Conservation (phyloP, 2,329 filamentous ascomycete genomes). For the Penicillium sp. region DNA sequence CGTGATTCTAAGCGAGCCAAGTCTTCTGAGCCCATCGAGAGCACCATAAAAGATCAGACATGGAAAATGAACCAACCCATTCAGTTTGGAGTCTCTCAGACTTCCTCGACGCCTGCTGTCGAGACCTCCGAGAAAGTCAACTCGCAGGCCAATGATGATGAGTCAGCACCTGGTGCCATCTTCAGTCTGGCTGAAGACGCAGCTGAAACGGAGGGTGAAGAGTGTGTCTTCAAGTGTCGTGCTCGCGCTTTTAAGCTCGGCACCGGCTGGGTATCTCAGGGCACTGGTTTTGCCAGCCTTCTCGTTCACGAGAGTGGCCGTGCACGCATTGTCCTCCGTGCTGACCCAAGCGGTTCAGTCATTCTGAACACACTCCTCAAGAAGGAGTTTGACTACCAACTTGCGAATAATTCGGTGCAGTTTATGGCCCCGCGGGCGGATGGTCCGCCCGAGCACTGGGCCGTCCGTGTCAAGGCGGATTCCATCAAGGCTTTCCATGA, state of each 20-base stretch:
- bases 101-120: slow-evolving; percentile 17
- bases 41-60: slow-evolving; percentile 42
- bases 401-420: slow-evolving; percentile 48
- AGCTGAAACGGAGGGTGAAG: slow-evolving; percentile 71
- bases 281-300: slow-evolving; percentile 69
- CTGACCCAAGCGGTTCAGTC: slow-evolving; percentile 72
- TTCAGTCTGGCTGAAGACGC: slow-evolving; percentile 66
- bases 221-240: slow-evolving; percentile 66
- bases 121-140: slow-evolving; percentile 27
- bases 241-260: slow-evolving; percentile 67
- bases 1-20: slow-evolving; percentile 21
- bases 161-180: slow-evolving; percentile 50
- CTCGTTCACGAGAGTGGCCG: slow-evolving; percentile 71
- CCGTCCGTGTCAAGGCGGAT: slow-evolving; percentile 63
- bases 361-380: slow-evolving; percentile 70
- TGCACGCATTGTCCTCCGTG: slow-evolving; percentile 68
- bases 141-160: slow-evolving; percentile 27
- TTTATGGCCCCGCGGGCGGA: slow-evolving; percentile 54
- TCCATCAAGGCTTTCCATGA: slow-evolving; percentile 10
- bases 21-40: slow-evolving; percentile 11
- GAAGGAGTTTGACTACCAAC: slow-evolving; percentile 61
- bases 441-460: slow-evolving; percentile 67
- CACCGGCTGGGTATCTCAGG: slow-evolving; percentile 65
- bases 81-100: slow-evolving; percentile 41
- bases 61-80: slow-evolving; percentile 51